These are phyloP conservation scores for Coemansia sp. DNA, from an alignment of 192 early-diverging fungal species.

Conservation along the genomic window DNA sequence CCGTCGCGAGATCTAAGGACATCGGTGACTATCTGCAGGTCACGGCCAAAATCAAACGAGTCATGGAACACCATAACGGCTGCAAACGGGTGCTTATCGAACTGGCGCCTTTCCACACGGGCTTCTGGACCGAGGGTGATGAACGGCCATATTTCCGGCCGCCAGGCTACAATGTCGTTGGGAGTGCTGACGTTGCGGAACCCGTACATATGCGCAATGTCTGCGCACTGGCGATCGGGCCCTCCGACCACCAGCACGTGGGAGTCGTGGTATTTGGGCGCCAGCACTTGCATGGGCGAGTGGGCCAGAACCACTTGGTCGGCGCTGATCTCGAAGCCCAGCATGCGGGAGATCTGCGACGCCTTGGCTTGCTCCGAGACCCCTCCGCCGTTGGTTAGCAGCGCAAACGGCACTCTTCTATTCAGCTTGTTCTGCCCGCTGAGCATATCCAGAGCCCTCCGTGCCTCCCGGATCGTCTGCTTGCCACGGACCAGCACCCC, in stretches of 20 bases:
- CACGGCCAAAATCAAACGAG: slow-evolving; percentile 82
- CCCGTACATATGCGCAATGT: slow-evolving; percentile 67
- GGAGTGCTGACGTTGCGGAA: slow-evolving; percentile 67
- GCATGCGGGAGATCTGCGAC: slow-evolving; percentile 56
- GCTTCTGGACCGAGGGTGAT: slow-evolving; percentile 14
- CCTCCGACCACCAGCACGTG: slow-evolving; percentile 79
- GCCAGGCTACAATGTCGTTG: slow-evolving; percentile 65
- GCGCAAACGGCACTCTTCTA: slow-evolving; percentile 66
- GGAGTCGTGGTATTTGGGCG: slow-evolving; percentile 57
- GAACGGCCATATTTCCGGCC: slow-evolving; percentile 69
- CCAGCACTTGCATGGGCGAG: slow-evolving; percentile 77
- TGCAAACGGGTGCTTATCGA: slow-evolving; percentile 56
- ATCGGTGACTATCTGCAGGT: slow-evolving; percentile 78
- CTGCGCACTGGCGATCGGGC: slow-evolving; percentile 53
- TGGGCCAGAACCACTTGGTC: slow-evolving; percentile 79
- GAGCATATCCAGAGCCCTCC: slow-evolving; percentile 64
- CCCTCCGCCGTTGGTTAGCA: slow-evolving; percentile 89
- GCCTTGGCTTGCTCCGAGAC: slow-evolving; percentile 73
- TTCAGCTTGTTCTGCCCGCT: slow-evolving; percentile 55
- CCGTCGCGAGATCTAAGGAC: slow-evolving; percentile 63
- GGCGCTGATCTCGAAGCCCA: slow-evolving; percentile 60
- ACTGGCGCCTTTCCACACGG: slow-evolving; percentile 20
- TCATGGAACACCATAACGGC: slow-evolving; percentile 86
- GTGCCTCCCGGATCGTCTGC: slow-evolving; percentile 63
- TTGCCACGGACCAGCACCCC: slow-evolving; percentile 86